phyloP scores from a whole-genome alignment of 345 rosid species.

The Physaria fendleri region DNA sequence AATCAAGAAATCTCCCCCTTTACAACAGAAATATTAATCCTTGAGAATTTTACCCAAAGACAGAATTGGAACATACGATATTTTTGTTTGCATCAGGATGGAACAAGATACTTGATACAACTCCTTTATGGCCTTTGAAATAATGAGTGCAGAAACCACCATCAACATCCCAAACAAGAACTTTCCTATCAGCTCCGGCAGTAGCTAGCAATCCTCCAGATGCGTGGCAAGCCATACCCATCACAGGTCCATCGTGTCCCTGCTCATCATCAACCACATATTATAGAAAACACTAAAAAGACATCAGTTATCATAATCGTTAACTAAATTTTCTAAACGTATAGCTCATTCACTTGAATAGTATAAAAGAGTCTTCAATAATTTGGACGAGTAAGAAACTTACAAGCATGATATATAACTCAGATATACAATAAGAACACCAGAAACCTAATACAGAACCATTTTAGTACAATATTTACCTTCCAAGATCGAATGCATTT shows the following conservation, averaged over 20 bases:
- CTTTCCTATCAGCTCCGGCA: slow-evolving; percentile 97
- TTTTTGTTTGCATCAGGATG: slow-evolving; percentile 61
- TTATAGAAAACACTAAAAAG: neutral
- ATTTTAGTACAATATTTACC: slow-evolving; percentile 29
- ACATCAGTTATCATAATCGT: neutral
- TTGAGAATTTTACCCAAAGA: neutral
- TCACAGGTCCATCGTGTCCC: slow-evolving; percentile 94
- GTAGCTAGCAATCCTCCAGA: slow-evolving; percentile 96
- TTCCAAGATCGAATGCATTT: slow-evolving; percentile 91
- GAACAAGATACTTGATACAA: slow-evolving; percentile 67
- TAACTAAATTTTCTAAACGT: neutral
- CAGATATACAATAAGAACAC: neutral
- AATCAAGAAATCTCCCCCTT: neutral
- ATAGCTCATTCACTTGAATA: neutral
- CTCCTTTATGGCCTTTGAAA: slow-evolving; percentile 92
- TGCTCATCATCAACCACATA: slow-evolving; percentile 22
- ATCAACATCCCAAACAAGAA: slow-evolving; percentile 95
- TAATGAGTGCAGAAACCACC: slow-evolving; percentile 95
- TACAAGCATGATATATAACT: neutral
- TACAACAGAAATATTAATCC: neutral
- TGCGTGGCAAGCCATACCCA: slow-evolving; percentile 88
- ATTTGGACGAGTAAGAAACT: neutral
- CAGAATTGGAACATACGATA: slow-evolving; percentile 47
- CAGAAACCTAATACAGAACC: neutral
- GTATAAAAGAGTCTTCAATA: neutral